Evolutionary conservation across 192 early-diverging fungal genomes (phyloP), one percentile per base, ranked within the genome.

Genomic region (Umbelopsis sp.): DNA sequence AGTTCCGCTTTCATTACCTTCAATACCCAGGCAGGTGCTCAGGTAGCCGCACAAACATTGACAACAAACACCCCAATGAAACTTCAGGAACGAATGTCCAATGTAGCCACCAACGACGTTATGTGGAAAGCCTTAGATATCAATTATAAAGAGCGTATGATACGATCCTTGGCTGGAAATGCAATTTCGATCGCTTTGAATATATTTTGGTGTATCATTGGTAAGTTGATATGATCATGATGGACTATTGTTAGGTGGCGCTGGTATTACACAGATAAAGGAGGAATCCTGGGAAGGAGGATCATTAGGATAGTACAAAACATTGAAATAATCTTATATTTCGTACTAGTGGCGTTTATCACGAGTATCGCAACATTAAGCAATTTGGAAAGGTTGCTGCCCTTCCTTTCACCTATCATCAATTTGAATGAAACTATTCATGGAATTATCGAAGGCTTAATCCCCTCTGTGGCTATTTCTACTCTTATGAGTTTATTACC

Each of bases 1-100:
- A 4, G 59, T 76, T 87, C 91, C 29, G 92, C 91, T 5, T 91
- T 95, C 75, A 84, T 95, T 10, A 82, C 89, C 71, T 95, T 95
- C 72, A 83, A 85, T 38, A 80, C 78, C 66, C 84, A 88, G 43
- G 80, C 90, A 44, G 85, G 86, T 0, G 88, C 94, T 0, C 92
- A 95, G 38, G 83, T 91, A 71, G 92, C 92, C 3, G 83, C 84
- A 14, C 85, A 87, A 53, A 77, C 80, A 1, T 83, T 90, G 0
- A 71, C 90, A 10, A 75, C 89, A 74, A 74, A 82, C 24, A 73
- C 66, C 50, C 88, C 91, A 7, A 81, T 87, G 38, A 73, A 75
- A 8, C 88, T 92, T 86, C 68, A 71, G 25, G 85, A 83, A 8
- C 80, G 82, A 16, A 78, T 88, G 20, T 68, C 78, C 1, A 82